These are phyloP conservation scores for Peterozyma toletana DNA, from an alignment of 805 yeast species.

Conservation along the genomic window DNA sequence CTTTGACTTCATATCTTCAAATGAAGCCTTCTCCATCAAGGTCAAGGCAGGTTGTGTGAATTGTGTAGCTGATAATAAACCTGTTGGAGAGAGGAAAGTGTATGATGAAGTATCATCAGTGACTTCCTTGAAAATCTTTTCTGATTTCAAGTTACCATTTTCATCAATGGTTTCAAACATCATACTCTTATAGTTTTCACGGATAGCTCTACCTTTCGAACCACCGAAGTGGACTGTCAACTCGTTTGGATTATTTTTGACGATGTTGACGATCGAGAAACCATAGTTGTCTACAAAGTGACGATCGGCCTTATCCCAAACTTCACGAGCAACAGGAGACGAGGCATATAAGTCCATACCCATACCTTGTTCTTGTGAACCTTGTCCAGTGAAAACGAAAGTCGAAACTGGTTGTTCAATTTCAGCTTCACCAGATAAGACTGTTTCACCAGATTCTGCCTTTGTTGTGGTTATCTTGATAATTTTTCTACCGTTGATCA, in stretches of 20 bases:
- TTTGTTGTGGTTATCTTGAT: constrained; percentile 86
- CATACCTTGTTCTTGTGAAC: constrained; percentile 99
- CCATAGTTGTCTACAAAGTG: constrained; percentile 94
- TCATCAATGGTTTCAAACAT: constrained; percentile 91
- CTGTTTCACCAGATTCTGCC: constrained; percentile 69
- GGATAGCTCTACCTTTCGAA: constrained; percentile 89
- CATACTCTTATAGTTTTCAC: constrained; percentile 94
- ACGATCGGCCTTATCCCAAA: constrained; percentile 96
- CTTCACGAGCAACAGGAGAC: constrained; percentile 86
- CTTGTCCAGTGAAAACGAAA: constrained; percentile 98
- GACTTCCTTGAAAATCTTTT: constrained; percentile 92
- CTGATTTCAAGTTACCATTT: constrained; percentile 78
- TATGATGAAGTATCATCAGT: constrained; percentile 72
- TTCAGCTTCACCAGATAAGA: constrained; percentile 93
- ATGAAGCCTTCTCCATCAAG: constrained; percentile 97
- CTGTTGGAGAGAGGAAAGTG: constrained; percentile 90
- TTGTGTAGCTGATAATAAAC: constrained; percentile 95
- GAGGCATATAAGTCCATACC: constrained; percentile 97
- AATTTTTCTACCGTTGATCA: constrained; percentile 98
- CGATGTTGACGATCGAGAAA: constrained; percentile 93
- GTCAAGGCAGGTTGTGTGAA: constrained; percentile 99
- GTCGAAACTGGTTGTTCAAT: constrained; percentile 97
- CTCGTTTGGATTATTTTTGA: constrained; percentile 91
- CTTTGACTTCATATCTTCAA: constrained; percentile 94
- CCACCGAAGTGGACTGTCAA: constrained; percentile 97